Base-by-base conservation (phyloP, 805 yeast species). In the Metschnikowia noctiluminum region DNA sequence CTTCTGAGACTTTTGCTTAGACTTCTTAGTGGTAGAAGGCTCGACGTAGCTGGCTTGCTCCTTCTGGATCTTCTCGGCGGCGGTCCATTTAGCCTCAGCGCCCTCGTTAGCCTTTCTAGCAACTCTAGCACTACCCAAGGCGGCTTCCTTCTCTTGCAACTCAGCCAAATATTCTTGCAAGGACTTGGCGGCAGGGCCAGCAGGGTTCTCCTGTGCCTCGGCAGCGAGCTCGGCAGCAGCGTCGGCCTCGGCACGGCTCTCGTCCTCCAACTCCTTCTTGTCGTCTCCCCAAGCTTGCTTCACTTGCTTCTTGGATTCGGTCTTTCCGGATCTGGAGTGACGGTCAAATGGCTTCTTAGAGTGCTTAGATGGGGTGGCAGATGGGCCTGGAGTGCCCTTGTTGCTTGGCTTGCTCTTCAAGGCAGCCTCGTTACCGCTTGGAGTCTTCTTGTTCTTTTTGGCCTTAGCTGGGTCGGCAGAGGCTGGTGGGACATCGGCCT, bases 341-440 rank as follows among this genome's bases (percentile, higher is more conserved):
- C 96, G 94, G 82, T 92, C 98, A 52, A 72, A 70, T 62, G 79
- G 76, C 68, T 70, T 75, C 74, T 81, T 81, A 66, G 77, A 73
- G 62, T 80, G 68, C 63, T 80, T 80, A 60, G 76, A 55, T 52
- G 81, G 81, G 59, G 81, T 71, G 49, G 76, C 61, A 51, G 76
- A 62, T 61, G 82, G 77, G 60, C 79, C 80, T 51, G 80, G 75
- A 60, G 81, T 82, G 77, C 79, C 73, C 71, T 79, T 79, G 80
- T 94, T 94, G 70, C 85, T 82, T 66, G 51, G 37, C 63, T 62
- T 62, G 61, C 72, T 66, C 77, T 81, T 84, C 70, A 84, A 73
- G 55, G 95, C 96, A 62, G 89, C 96, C 65, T 89, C 96, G 78
- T 89, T 90, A 71, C 94, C 96, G 61, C 89, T 73, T 50, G 85